Percentiles rank a stretch among this genome's conserved stretches.
Conservation (phyloP, 78 protist genomes). For the Dictyostelium intermedium region DNA sequence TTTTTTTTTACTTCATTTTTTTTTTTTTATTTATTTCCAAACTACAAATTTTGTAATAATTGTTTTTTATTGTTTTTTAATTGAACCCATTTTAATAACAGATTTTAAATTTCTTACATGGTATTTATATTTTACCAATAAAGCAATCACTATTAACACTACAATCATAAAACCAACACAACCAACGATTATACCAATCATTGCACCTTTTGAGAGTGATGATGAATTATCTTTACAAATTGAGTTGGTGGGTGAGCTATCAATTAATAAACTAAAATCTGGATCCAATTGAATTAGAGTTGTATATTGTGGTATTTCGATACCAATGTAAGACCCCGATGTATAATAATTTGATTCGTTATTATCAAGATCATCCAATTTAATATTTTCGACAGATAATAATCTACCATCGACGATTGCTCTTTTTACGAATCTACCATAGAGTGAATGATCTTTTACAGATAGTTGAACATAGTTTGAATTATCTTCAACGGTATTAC, state of each 20-base stretch:
- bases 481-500: not conserved
- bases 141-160: not conserved
- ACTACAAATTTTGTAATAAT: too few relatives aligned
- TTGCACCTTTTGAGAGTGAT: not conserved
- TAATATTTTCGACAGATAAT: not conserved
- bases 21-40: too few relatives aligned
- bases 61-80: not conserved
- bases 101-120: not conserved
- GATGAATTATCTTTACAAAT: not conserved
- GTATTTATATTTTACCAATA: not conserved
- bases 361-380: not conserved
- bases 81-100: not conserved
- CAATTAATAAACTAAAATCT: not conserved
- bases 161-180: not conserved
- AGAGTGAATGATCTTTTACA: not conserved
- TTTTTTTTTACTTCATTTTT: too few relatives aligned
- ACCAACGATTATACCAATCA: not conserved
- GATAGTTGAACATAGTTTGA: not conserved
- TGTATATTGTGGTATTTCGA: not conserved
- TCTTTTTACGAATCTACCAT: slow-evolving; percentile 12
- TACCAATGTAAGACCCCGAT: not conserved
- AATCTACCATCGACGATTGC: not conserved
- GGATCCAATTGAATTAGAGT: not conserved
- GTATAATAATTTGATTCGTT: not conserved
- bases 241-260: not conserved